These are phyloP conservation scores for Colletotrichum australisinense DNA, from an alignment of 2,329 filamentous ascomycete genomes.

Conservation along the genomic window DNA sequence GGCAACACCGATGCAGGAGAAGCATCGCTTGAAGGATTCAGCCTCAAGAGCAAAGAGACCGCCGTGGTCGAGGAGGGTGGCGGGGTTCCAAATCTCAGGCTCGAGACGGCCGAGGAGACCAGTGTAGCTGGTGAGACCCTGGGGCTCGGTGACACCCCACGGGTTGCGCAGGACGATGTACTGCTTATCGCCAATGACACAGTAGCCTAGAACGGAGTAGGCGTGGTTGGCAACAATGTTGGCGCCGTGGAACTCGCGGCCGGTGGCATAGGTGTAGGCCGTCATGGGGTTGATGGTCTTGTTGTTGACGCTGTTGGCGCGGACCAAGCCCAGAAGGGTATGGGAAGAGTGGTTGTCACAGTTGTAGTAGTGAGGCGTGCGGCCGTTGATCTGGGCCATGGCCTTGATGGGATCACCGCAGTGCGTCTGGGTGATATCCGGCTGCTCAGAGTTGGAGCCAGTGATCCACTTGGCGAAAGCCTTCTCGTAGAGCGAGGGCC, in stretches of 20 bases:
- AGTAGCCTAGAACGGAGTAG: slow-evolving; percentile 55
- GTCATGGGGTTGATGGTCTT: slow-evolving; percentile 56
- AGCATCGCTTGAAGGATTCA: slow-evolving; percentile 50
- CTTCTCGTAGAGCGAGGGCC: slow-evolving; percentile 60
- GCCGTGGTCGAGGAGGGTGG: slow-evolving; percentile 49
- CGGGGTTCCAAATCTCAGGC: slow-evolving; percentile 50
- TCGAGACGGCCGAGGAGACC: slow-evolving; percentile 52
- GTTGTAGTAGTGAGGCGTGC: slow-evolving; percentile 50
- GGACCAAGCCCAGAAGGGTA: slow-evolving; percentile 52
- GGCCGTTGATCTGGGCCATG: slow-evolving; percentile 56
- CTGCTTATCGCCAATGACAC: slow-evolving; percentile 48
- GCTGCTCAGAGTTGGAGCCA: slow-evolving; percentile 43
- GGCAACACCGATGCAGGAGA: slow-evolving; percentile 42
- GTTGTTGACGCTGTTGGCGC: slow-evolving; percentile 52
- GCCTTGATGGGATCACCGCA: slow-evolving; percentile 57
- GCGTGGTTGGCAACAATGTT: slow-evolving; percentile 58
- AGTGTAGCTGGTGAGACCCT: slow-evolving; percentile 51
- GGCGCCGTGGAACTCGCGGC: slow-evolving; percentile 49
- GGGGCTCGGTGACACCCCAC: slow-evolving; percentile 56
- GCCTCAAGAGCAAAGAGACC: slow-evolving; percentile 51
- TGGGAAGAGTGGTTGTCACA: slow-evolving; percentile 44
- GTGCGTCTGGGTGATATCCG: slow-evolving; percentile 54
- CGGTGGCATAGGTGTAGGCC: slow-evolving; percentile 54
- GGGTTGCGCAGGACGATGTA: slow-evolving; percentile 58
- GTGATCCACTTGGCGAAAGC: slow-evolving; percentile 59